phyloP scores from a whole-genome alignment of 768 basidiomycete genomes.

The Collybia sp. region DNA sequence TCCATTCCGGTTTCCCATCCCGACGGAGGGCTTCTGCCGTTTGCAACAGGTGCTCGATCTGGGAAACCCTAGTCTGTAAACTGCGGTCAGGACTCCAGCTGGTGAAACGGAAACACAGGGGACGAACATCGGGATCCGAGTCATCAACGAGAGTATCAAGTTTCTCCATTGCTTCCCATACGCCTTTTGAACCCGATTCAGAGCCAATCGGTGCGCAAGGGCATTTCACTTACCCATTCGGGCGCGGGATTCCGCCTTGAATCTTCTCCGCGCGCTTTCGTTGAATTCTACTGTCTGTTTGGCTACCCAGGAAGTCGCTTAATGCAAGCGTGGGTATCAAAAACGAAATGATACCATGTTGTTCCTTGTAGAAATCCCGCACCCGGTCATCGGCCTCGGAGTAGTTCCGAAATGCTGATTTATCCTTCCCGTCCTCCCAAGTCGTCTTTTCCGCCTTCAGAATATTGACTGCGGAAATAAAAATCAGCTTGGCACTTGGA shows the following conservation, averaged over 20 bases:
- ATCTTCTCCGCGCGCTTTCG: conserved; percentile 68
- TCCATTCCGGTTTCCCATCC: conserved; percentile 89
- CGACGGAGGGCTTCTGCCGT: conserved; percentile 87
- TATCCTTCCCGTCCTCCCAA: background rate
- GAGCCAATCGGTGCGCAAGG: background rate
- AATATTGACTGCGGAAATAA: background rate
- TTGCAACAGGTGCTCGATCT: conserved; percentile 89
- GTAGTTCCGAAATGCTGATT: background rate
- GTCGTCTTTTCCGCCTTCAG: background rate
- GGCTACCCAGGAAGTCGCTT: conserved; percentile 31
- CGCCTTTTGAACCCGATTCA: conserved; percentile 5
- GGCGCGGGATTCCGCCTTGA: conserved; percentile 60
- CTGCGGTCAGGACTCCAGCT: background rate
- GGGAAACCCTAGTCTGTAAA: conserved; percentile 64
- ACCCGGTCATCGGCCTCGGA: background rate
- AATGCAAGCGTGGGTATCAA: background rate
- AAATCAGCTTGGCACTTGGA: background rate
- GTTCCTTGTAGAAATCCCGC: background rate
- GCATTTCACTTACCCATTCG: conserved; percentile 47
- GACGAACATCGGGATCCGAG: conserved; percentile 80
- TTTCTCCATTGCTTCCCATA: conserved; percentile 86
- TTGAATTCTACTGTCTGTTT: conserved; percentile 90
- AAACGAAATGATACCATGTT: background rate
- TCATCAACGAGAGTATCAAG: too few relatives aligned
- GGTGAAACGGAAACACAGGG: background rate